A percentile compares a stretch with the other conserved stretches of the same genome.
These are phyloP conservation scores for Davidsoniella australis DNA, from an alignment of 2,329 filamentous ascomycete genomes.

Conservation along the genomic window DNA sequence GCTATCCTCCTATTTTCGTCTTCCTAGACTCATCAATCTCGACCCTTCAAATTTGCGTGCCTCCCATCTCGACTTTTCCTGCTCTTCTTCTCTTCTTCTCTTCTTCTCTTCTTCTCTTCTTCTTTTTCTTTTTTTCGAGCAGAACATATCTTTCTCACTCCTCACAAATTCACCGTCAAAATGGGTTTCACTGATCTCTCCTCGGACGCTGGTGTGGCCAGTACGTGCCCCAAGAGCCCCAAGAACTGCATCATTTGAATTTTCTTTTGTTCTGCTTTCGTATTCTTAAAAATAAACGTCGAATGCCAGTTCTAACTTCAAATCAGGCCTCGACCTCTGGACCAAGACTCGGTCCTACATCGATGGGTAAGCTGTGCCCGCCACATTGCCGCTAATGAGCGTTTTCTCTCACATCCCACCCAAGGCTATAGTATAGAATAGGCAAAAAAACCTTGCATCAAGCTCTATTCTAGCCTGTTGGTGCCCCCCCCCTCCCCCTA, in stretches of 20 bases:
- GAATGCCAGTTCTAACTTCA: conserved; percentile 14
- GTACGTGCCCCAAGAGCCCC: conserved; percentile 20
- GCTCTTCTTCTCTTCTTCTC: conserved; percentile 14
- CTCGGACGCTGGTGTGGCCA: conserved; percentile 43
- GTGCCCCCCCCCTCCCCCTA: background rate
- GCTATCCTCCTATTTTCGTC: conserved; percentile 17
- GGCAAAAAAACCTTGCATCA: too few species aligned
- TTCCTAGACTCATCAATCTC: conserved; percentile 11
- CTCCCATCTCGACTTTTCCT: conserved; percentile 15
- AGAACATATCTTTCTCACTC: conserved; percentile 13
- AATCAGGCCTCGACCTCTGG: conserved; percentile 52
- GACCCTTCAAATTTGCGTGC: conserved; percentile 15
- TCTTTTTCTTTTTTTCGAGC: conserved; percentile 14
- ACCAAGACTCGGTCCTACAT: conserved; percentile 65
- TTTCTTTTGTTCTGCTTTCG: conserved; percentile 10
- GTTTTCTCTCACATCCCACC: background rate
- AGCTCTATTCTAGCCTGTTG: background rate
- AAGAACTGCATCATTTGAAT: conserved; percentile 13
- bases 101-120: conserved; percentile 15
- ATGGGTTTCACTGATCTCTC: conserved; percentile 58
- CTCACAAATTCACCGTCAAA: conserved; percentile 21
- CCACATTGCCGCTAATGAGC: background rate
- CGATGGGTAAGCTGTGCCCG: conserved; percentile 48
- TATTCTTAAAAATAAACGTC: conserved; percentile 9
- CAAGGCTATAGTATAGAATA: too few species aligned